phyloP scores from a whole-genome alignment of 139 green algal genomes.

The Mychonastes homosphaera region DNA sequence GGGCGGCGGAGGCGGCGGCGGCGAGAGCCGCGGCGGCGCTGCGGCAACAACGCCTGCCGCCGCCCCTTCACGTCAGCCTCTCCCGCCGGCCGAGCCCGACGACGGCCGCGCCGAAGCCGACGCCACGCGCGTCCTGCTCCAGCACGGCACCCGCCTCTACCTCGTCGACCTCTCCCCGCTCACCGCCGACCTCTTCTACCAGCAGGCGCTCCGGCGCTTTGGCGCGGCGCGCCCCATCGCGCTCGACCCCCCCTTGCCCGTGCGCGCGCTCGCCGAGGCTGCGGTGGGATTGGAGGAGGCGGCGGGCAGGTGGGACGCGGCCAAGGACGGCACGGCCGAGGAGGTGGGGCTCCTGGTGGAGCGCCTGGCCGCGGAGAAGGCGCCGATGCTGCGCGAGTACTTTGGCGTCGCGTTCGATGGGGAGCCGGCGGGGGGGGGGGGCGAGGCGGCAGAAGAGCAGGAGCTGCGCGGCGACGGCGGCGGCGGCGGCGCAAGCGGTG shows the following conservation, averaged over 20 bases:
- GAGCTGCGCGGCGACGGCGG: constrained; percentile 1
- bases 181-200: constrained; percentile 75
- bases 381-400: constrained; percentile 53
- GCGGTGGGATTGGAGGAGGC: constrained; percentile 56
- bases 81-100: not conserved
- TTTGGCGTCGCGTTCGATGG: constrained; percentile 33
- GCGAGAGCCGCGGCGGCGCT: constrained; percentile 4
- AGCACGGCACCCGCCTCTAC: constrained; percentile 79
- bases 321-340: constrained; percentile 30
- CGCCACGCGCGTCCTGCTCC: constrained; percentile 49
- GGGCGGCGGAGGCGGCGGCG: constrained; percentile 16
- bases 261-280: constrained; percentile 47
- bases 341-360: constrained; percentile 52
- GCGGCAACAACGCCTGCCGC: too few relatives aligned
- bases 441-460: not conserved
- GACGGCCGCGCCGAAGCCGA: constrained; percentile 30
- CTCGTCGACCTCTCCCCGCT: constrained; percentile 54
- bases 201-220: constrained; percentile 59
- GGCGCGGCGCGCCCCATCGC: constrained; percentile 23
- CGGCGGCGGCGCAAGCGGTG: not conserved
- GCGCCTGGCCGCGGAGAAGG: constrained; percentile 48
- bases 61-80: not conserved
- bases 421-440: not conserved
- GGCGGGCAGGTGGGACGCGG: constrained; percentile 46
- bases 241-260: constrained; percentile 32